Evolutionary conservation across 495 filamentous ascomycete genomes (phyloP).

Genomic region (Beverwykella pulmonaria): DNA sequence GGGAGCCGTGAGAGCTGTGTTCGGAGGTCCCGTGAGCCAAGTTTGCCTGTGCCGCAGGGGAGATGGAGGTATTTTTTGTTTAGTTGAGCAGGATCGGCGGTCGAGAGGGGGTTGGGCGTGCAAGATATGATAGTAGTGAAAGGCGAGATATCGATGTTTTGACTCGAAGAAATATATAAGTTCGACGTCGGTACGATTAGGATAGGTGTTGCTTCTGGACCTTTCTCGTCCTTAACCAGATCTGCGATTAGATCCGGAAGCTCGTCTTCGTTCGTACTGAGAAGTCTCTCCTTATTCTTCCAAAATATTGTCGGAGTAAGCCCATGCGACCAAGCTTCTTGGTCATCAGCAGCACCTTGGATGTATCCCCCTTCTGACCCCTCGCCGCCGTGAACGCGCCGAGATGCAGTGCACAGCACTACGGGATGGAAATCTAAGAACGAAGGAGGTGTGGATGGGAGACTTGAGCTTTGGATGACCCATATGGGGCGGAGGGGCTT

Average conservation of each 20-base stretch:
- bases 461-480: conserved; percentile 55
- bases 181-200: conserved; percentile 41
- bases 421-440: conserved; percentile 61
- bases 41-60: conserved; percentile 65
- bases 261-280: conserved; percentile 64
- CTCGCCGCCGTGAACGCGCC: conserved; percentile 65
- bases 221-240: conserved; percentile 48
- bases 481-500: conserved; percentile 68
- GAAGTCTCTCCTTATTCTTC: conserved; percentile 60
- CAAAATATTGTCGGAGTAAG: conserved; percentile 80
- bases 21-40: conserved; percentile 75
- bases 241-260: conserved; percentile 63
- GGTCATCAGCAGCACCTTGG: conserved; percentile 92
- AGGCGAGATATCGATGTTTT: conserved; percentile 23
- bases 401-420: conserved; percentile 79
- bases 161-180: conserved; percentile 40
- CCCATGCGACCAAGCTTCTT: conserved; percentile 76
- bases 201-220: conserved; percentile 27
- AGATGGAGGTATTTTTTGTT: conserved; percentile 59
- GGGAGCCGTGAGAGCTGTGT: conserved; percentile 62
- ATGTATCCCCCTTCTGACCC: conserved; percentile 77
- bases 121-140: conserved; percentile 47
- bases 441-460: conserved; percentile 30
- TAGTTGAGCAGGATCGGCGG: neutral
- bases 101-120: conserved; percentile 13